A percentile compares a stretch with the other conserved stretches of the same genome.
Conservation (phyloP, 345 rosid species). For the Linum usitatissimum region DNA sequence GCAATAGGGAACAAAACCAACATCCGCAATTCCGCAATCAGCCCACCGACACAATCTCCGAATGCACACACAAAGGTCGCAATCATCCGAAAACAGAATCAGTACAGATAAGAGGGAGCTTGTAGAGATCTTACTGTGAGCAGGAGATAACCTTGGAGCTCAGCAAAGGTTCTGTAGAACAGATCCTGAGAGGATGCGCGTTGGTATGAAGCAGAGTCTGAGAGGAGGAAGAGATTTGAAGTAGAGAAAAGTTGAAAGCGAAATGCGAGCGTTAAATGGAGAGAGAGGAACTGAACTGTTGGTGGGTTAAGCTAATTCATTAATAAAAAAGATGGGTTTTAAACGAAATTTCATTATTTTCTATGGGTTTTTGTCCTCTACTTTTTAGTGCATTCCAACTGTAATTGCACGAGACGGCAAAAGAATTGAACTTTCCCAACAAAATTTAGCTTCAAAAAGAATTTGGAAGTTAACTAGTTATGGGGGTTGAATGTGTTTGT, state of each 20-base stretch:
- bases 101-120: neutral
- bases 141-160: neutral
- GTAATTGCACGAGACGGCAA: too few species aligned
- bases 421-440: neutral
- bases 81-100: neutral
- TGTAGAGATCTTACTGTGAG: too few species aligned
- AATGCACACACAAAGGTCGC: neutral
- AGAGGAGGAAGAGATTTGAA: neutral
- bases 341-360: too few species aligned
- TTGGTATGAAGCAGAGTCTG: neutral
- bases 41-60: neutral
- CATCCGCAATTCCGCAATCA: neutral
- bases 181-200: neutral
- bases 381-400: too few species aligned
- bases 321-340: too few species aligned
- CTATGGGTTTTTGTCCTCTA: too few species aligned
- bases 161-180: neutral
- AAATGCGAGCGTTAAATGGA: constrained; percentile 3
- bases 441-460: too few species aligned
- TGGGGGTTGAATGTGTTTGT: too few species aligned
- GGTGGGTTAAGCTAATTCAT: neutral
- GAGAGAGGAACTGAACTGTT: neutral
- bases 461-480: too few species aligned
- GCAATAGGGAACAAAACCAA: neutral
- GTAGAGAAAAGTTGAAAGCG: constrained; percentile 1